These are phyloP conservation scores for Mortierella sp. DNA, from an alignment of 371 early-diverging fungal species.

Conservation along the genomic window DNA sequence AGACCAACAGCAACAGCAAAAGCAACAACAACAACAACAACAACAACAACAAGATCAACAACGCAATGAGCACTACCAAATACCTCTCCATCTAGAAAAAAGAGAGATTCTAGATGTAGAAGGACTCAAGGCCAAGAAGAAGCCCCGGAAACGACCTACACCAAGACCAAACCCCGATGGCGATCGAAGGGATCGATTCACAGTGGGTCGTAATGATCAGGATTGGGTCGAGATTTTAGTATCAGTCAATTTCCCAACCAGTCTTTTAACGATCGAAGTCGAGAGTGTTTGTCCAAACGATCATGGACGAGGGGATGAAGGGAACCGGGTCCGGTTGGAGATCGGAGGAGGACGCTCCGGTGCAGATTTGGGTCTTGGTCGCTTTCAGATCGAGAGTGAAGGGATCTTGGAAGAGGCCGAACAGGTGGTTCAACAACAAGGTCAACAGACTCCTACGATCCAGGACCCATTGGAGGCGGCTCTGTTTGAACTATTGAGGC, in stretches of 20 bases:
- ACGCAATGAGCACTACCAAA: no score
- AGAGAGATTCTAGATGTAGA: no score
- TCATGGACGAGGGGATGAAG: background rate
- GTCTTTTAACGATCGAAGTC: conserved; percentile 35
- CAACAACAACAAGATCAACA: no score
- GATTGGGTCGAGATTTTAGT: conserved; percentile 39
- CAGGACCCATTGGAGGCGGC: background rate
- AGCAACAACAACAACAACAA: no score
- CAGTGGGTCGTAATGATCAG: conserved; percentile 22
- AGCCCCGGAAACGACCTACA: no score
- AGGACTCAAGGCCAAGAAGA: no score
- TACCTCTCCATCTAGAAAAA: no score
- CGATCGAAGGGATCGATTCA: conserved; percentile 18
- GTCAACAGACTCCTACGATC: conserved; percentile 4
- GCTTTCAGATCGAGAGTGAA: conserved; percentile 37
- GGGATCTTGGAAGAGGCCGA: conserved; percentile 12
- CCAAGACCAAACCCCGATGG: conserved; percentile 7
- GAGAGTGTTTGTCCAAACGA: conserved; percentile 36
- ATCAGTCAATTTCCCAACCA: conserved; percentile 41
- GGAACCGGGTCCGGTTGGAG: conserved; percentile 25
- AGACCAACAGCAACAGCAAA: no score
- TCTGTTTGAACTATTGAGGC: conserved; percentile 16
- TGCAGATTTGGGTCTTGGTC: conserved; percentile 3
- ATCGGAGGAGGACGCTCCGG: conserved; percentile 30
- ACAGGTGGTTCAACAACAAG: background rate